A percentile compares a stretch with the other conserved stretches of the same genome.
Conservation (phyloP, 495 filamentous ascomycete species). For the Neohortaea acidophila region DNA sequence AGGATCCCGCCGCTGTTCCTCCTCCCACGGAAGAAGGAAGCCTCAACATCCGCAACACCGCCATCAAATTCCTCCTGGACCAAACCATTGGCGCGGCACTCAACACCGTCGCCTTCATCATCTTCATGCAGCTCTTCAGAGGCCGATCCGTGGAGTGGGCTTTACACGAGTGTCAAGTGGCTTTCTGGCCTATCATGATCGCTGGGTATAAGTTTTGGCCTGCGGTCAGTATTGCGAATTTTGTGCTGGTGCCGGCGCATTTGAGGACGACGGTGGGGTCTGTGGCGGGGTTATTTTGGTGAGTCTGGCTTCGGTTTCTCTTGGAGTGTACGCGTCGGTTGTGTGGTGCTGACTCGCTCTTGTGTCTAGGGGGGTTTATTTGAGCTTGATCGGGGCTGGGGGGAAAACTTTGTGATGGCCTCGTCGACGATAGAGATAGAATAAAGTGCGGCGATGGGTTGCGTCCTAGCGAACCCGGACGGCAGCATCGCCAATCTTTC, state of each 20-base stretch:
- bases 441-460: no score
- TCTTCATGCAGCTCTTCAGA: conserved; percentile 38
- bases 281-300: conserved; percentile 71
- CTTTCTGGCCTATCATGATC: conserved; percentile 54
- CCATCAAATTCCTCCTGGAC: conserved; percentile 69
- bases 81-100: conserved; percentile 58
- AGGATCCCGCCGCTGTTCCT: no score
- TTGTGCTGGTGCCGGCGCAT: conserved; percentile 63
- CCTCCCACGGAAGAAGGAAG: not conserved
- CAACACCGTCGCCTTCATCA: conserved; percentile 67
- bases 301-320: no score
- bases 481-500: no score
- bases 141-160: conserved; percentile 9
- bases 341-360: no score
- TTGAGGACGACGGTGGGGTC: conserved; percentile 61
- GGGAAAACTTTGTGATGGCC: no score
- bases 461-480: no score
- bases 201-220: conserved; percentile 79
- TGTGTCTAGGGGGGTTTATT: conserved; percentile 1
- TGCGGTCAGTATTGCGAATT: conserved; percentile 62
- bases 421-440: no score
- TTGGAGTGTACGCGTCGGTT: no score
- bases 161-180: conserved; percentile 24
- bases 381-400: not conserved
- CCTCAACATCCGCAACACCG: conserved; percentile 55